Percentiles rank a stretch among this genome's conserved stretches.
These are phyloP conservation scores for Kwoniella sp. DNA, from an alignment of 768 basidiomycete species.

Conservation along the genomic window DNA sequence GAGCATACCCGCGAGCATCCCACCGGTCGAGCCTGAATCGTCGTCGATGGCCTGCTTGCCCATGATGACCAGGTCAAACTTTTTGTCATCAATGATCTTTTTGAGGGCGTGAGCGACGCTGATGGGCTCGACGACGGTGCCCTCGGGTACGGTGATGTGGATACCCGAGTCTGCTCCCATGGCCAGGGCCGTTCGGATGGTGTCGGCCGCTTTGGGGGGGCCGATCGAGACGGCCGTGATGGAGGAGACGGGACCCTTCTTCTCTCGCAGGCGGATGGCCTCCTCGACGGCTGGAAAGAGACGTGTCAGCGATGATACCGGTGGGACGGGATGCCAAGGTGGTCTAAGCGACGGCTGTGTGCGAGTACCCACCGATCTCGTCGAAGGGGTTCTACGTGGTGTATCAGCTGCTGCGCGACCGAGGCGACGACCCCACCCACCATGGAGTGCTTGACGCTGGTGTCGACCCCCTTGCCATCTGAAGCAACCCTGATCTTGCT, in stretches of 20 bases:
- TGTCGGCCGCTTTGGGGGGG: conserved; percentile 80
- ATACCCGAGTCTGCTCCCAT: conserved; percentile 95
- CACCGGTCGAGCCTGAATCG: conserved; percentile 89
- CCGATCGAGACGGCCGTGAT: conserved; percentile 95
- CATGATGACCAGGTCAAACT: conserved; percentile 82
- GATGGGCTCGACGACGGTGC: conserved; percentile 74
- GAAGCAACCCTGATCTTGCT: conserved; percentile 93
- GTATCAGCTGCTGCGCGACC: no score
- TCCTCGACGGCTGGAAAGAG: conserved; percentile 78
- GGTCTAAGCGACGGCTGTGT: no score
- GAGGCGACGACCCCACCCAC: no score
- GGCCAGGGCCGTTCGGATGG: conserved; percentile 89
- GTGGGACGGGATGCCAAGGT: background rate
- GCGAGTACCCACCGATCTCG: conserved; percentile 89
- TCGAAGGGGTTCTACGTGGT: conserved; percentile 84
- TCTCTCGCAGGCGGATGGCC: conserved; percentile 87
- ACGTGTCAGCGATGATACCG: background rate
- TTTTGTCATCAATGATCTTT: conserved; percentile 63
- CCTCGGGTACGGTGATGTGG: conserved; percentile 80
- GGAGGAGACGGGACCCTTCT: conserved; percentile 55
- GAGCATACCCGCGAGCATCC: conserved; percentile 91
- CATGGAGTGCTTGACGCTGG: conserved; percentile 98
- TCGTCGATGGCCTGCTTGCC: conserved; percentile 99
- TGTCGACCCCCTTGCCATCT: conserved; percentile 90
- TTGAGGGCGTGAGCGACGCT: conserved; percentile 80